Evolutionary conservation across 1,284 basidiomycete species (phyloP).

Genomic region (Fomitiporia mediterranea): DNA sequence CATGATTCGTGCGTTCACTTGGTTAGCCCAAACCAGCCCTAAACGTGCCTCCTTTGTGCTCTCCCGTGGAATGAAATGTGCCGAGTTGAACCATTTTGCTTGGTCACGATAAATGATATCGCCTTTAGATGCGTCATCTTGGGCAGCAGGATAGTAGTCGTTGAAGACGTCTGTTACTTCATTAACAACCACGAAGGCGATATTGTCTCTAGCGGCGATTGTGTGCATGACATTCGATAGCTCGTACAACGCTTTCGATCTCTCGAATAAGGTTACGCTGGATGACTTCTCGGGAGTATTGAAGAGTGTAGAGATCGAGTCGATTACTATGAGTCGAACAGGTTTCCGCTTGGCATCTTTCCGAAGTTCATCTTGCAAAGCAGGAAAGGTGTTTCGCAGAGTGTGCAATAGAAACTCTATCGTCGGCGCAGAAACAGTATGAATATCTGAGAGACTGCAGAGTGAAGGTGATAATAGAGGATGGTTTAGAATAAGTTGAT

Average conservation of each 20-base stretch:
- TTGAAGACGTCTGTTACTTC: conserved; percentile 79
- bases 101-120: conserved; percentile 68
- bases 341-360: conserved; percentile 39
- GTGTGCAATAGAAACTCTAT: conserved; percentile 64
- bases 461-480: conserved; percentile 40
- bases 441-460: conserved; percentile 61
- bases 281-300: conserved; percentile 54
- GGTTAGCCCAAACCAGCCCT: conserved; percentile 89
- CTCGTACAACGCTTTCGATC: conserved; percentile 63
- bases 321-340: conserved; percentile 71
- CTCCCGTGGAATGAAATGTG: conserved; percentile 51
- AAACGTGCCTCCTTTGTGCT: conserved; percentile 72
- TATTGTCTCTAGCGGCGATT: conserved; percentile 54
- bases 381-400: conserved; percentile 59
- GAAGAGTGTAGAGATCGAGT: conserved; percentile 79
- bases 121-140: conserved; percentile 24
- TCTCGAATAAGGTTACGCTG: conserved; percentile 56
- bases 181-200: conserved; percentile 82
- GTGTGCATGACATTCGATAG: conserved; percentile 64
- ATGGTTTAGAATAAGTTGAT: conserved; percentile 50
- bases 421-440: conserved; percentile 55
- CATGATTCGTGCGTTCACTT: conserved; percentile 80
- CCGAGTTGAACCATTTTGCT: conserved; percentile 69
- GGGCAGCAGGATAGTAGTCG: conserved; percentile 26
- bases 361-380: conserved; percentile 42